Evolutionary conservation across 805 yeast species (phyloP).

Genomic region (Clavispora fructus): DNA sequence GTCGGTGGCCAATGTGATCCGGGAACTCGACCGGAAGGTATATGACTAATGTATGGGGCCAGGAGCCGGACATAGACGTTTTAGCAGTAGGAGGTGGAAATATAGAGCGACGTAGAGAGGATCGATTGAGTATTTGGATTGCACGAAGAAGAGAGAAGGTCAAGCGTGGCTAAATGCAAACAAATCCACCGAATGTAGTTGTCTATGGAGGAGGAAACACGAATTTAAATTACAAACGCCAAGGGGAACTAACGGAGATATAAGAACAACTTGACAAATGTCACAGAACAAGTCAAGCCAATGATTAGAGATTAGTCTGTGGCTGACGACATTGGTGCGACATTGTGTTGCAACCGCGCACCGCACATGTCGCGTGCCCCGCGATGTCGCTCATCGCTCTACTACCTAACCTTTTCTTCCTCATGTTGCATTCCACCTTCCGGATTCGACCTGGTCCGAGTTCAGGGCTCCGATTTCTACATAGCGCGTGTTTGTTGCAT

Average conservation of each 20-base stretch:
- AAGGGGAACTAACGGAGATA: too few relatives aligned
- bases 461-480: not conserved
- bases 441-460: not conserved
- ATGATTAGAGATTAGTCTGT: too few relatives aligned
- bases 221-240: too few relatives aligned
- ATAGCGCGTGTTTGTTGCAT: not conserved
- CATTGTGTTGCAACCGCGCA: not conserved
- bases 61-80: not conserved
- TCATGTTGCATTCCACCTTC: not conserved
- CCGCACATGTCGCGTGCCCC: not conserved
- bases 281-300: too few relatives aligned
- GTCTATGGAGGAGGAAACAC: too few relatives aligned
- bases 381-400: constrained; percentile 1
- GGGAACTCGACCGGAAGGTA: constrained; percentile 72
- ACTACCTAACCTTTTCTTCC: not conserved
- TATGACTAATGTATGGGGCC: constrained; percentile 28
- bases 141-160: too few relatives aligned
- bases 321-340: not conserved
- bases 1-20: constrained; percentile 75
- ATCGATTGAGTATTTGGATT: too few relatives aligned
- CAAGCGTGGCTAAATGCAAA: too few relatives aligned
- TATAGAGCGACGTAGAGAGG: too few relatives aligned
- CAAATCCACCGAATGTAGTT: too few relatives aligned
- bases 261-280: too few relatives aligned
- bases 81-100: not conserved